Conservation (phyloP, 129 eudicot species). For the Lactuca saligna region DNA sequence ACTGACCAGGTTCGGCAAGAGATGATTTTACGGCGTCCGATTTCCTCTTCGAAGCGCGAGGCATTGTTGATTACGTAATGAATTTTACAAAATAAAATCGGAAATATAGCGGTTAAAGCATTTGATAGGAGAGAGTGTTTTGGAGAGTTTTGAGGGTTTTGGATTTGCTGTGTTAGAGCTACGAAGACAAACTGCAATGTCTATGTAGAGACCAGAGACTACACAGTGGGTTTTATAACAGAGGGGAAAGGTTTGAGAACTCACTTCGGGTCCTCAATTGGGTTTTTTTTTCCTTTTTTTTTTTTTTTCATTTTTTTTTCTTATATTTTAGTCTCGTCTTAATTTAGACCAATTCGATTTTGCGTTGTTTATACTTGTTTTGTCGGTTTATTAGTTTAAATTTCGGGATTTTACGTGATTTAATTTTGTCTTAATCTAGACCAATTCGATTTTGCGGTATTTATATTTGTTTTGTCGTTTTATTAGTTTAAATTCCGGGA, state of each 20-base stretch:
- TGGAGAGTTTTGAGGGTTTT: conserved; percentile 28
- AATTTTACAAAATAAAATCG: conserved; percentile 14
- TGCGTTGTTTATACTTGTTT: neutral
- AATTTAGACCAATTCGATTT: too few species aligned
- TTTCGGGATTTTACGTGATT: too few species aligned
- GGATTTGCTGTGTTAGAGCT: neutral
- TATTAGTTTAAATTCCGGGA: too few species aligned
- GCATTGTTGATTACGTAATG: conserved; percentile 32
- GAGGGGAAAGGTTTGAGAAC: neutral
- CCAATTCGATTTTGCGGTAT: neutral
- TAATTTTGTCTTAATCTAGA: too few species aligned
- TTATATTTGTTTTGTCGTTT: neutral
- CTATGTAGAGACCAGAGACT: neutral
- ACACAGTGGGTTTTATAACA: conserved; percentile 14
- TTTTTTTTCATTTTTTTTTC: too few species aligned
- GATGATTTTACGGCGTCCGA: conserved; percentile 44
- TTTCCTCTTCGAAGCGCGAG: conserved; percentile 65
- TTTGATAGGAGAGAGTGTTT: conserved; percentile 11
- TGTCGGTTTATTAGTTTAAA: too few species aligned
- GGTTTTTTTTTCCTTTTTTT: too few species aligned
- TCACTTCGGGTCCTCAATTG: neutral
- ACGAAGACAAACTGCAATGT: conserved; percentile 15
- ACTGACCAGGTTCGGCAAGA: conserved; percentile 36
- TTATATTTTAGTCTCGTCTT: too few species aligned
- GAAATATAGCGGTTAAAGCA: conserved; percentile 6